phyloP scores from a whole-genome alignment of 768 basidiomycete genomes.

The Naganishia vishniacii region DNA sequence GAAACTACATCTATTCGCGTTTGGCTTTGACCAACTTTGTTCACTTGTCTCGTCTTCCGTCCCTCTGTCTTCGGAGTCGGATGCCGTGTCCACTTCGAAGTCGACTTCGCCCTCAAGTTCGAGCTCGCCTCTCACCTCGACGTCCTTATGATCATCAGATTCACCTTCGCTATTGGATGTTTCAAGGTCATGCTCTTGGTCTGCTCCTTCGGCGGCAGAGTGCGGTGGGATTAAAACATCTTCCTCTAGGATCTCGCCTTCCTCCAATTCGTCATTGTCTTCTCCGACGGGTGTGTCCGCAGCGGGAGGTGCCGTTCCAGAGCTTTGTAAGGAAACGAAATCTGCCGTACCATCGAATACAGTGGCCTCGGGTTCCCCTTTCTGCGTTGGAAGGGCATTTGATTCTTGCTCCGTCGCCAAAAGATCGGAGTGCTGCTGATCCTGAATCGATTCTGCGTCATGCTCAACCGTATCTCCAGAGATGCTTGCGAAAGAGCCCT shows the following conservation, averaged over 20 bases:
- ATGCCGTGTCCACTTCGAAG: neutral
- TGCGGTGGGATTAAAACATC: neutral
- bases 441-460: too few species aligned
- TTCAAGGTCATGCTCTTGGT: neutral
- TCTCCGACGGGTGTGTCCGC: neutral
- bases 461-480: too few species aligned
- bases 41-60: too few species aligned
- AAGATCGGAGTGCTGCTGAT: too few species aligned
- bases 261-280: neutral
- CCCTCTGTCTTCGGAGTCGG: too few species aligned
- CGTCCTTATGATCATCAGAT: neutral
- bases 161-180: neutral
- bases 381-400: too few species aligned
- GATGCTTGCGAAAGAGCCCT: too few species aligned
- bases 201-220: neutral
- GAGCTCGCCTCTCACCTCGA: neutral
- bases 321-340: too few species aligned
- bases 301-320: too few species aligned
- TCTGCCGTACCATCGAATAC: too few species aligned
- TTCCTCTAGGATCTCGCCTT: conserved; percentile 13
- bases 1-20: neutral
- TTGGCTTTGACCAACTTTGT: neutral
- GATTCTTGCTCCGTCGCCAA: too few species aligned
- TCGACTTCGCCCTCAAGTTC: neutral
- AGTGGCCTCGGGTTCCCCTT: too few species aligned